Base-by-base conservation (phyloP, 768 basidiomycete species). In the Saitozyma sp. region DNA sequence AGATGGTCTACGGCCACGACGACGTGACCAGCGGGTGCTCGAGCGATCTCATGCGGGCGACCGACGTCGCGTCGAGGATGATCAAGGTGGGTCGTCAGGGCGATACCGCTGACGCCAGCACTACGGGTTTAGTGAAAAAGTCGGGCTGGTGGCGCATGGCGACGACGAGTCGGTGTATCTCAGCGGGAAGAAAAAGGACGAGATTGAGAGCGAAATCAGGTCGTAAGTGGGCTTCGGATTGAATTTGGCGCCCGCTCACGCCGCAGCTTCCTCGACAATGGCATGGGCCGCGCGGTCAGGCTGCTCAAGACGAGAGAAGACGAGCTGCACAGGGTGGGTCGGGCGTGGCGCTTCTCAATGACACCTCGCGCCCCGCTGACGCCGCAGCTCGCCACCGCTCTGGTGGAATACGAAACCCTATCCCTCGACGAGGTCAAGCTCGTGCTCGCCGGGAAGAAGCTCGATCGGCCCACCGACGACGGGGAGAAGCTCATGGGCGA, bases 381-480 rank as follows among this genome's bases (percentile, higher is more conserved):
- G 20, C n/a, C 7, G 38, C 66, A 93, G 92, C 86, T 98, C 46
- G 94, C 95, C 1, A 85, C 85, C 58, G 95, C 95, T 9, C 82
- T 99, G 61, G 89, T 99, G 11, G 93, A 97, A 78, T 89, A 95
- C 80, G 95, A 99, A 82, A 97, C 95, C 17, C 82, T 99, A 66
- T 87, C 88, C 68, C 83, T 85, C 46, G 88, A 90, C 9, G 92
- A 99, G 79, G 94, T 97, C 16, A 82, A 84, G 72, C 88, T 85
- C 80, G 92, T 94, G 29, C 85, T 97, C 76, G 87, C 83, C 61
- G 93, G 93, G 45, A 87, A 95, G 78, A 83, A 84, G 56, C 61
- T 79, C 14, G 60, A 73, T 37, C 45, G 66, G 56, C 67, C 65
- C 1, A 49, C 54, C 16, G 59, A 59, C 13, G 54, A 64, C 41